phyloP scores from a whole-genome alignment of 805 yeast genomes.

The Cyberlindnera maritima region DNA sequence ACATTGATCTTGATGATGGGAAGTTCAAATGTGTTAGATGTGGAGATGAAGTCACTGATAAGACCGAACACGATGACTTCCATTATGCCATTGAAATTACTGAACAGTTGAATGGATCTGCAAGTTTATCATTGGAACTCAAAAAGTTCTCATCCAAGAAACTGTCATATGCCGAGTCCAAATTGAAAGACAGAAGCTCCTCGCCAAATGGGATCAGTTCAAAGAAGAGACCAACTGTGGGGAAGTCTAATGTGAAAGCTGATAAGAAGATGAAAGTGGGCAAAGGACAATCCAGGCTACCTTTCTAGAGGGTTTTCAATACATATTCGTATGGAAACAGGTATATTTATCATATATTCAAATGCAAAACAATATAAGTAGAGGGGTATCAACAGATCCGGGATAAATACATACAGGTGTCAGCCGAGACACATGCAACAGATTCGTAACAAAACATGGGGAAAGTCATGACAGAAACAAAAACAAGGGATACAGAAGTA shows the following conservation, averaged over 20 bases:
- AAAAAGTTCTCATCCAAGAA: conserved; percentile 10
- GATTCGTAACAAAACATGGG: too few relatives aligned
- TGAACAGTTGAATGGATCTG: conserved; percentile 37
- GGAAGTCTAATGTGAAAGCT: not conserved
- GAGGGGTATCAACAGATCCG: too few relatives aligned
- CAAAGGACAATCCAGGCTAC: conserved; percentile 25
- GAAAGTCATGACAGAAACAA: too few relatives aligned
- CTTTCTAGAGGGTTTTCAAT: too few relatives aligned
- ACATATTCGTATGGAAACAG: not conserved
- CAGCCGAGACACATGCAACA: too few relatives aligned
- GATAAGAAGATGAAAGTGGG: conserved; percentile 14
- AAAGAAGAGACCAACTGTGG: not conserved
- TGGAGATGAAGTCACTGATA: conserved; percentile 21
- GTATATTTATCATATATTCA: not conserved
- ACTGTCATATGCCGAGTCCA: conserved; percentile 10
- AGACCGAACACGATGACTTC: conserved; percentile 50
- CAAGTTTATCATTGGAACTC: conserved; percentile 16
- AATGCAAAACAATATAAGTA: not conserved
- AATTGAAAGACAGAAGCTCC: conserved; percentile 3
- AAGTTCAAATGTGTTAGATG: conserved; percentile 14
- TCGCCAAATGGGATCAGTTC: not conserved
- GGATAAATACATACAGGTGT: too few relatives aligned
- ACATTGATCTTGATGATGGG: not conserved
- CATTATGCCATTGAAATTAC: conserved; percentile 52
- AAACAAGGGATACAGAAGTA: too few relatives aligned